These are phyloP conservation scores for Saraca asoca DNA, from an alignment of 331 rosid species.

Conservation along the genomic window DNA sequence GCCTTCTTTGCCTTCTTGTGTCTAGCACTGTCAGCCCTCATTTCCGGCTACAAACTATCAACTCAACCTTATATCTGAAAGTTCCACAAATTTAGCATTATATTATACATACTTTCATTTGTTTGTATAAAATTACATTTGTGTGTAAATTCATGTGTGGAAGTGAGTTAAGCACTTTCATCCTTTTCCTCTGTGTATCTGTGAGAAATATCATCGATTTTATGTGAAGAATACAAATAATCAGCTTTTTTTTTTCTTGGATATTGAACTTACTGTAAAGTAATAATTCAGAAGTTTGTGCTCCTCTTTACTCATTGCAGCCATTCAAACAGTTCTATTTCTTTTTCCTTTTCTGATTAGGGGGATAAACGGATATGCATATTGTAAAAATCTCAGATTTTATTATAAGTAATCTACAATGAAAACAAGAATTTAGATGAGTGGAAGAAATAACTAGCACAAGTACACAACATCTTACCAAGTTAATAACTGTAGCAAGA, in stretches of 20 bases:
- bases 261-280: no score
- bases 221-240: constrained; percentile 21
- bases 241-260: neutral
- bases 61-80: constrained; percentile 57
- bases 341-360: neutral
- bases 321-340: neutral
- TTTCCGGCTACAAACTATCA: constrained; percentile 69
- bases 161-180: constrained; percentile 14
- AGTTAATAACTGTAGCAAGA: constrained; percentile 6
- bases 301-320: neutral
- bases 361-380: neutral
- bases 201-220: constrained; percentile 19
- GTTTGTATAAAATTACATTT: constrained; percentile 7
- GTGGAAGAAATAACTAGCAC: constrained; percentile 11
- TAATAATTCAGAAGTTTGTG: neutral
- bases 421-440: neutral
- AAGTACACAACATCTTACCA: neutral
- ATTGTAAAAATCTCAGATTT: neutral
- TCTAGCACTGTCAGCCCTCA: constrained; percentile 53
- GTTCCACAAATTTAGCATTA: neutral
- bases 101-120: constrained; percentile 10
- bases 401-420: neutral
- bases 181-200: neutral
- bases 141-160: constrained; percentile 31
- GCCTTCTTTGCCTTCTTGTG: constrained; percentile 64